These are phyloP conservation scores for Candida anutae DNA, from an alignment of 1,139 yeast species.

Conservation along the genomic window DNA sequence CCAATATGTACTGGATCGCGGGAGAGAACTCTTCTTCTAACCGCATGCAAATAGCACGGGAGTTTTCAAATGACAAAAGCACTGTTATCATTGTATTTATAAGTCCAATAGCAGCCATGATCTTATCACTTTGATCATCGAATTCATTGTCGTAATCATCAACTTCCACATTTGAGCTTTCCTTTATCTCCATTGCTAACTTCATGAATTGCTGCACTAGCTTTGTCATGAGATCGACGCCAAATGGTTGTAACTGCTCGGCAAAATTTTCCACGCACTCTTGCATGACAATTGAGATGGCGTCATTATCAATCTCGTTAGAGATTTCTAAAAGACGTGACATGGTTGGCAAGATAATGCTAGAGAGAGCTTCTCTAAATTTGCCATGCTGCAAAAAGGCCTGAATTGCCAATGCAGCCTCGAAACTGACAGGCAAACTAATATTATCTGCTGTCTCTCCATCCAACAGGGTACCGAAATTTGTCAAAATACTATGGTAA, in stretches of 20 bases:
- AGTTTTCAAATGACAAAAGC: constrained; percentile 78
- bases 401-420: constrained; percentile 82
- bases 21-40: constrained; percentile 74
- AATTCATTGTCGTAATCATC: constrained; percentile 30
- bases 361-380: constrained; percentile 60
- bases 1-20: constrained; percentile 59
- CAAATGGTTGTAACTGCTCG: constrained; percentile 88
- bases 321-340: constrained; percentile 68
- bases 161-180: constrained; percentile 42
- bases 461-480: constrained; percentile 36
- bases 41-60: constrained; percentile 54
- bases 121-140: constrained; percentile 63
- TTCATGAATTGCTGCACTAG: constrained; percentile 75
- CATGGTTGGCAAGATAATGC: constrained; percentile 74
- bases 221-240: constrained; percentile 75
- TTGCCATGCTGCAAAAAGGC: constrained; percentile 59
- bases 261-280: constrained; percentile 89
- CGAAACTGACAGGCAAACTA: constrained; percentile 71
- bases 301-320: constrained; percentile 80
- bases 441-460: constrained; percentile 8
- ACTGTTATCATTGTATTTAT: constrained; percentile 84
- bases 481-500: constrained; percentile 59
- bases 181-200: constrained; percentile 62
- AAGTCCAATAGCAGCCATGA: constrained; percentile 82
- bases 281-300: constrained; percentile 87